Base-by-base conservation (phyloP, 148 eudicot genomes). In the Pouteria glomerata region DNA sequence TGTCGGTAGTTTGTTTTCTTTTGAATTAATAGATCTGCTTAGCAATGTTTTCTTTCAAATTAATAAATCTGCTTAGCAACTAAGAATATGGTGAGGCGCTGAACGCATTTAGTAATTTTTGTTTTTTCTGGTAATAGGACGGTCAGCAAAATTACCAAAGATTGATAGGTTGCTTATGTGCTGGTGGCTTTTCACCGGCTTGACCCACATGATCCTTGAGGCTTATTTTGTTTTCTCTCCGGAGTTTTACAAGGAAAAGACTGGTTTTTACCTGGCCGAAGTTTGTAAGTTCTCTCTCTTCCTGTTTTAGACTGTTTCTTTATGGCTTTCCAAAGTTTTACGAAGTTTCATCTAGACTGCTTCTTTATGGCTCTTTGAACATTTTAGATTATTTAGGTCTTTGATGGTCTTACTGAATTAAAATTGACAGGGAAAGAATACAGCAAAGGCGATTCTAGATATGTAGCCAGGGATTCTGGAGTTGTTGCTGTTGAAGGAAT, bases 401-500 rank as follows among this genome's bases (percentile, higher is more conserved):
- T 56, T 57, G 47, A 23, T 39, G 11, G 27, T 37, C 27, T 35
- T 45, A 56, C 29, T 21, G 5, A 42, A 66, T 44, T 12, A 55
- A 34, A 69, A 35, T 50, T 21, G 55, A 18, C 77, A 93, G 98
- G 98, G 98, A 93, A 93, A 81, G 98, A 93, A 76, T 94, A 91
- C 69, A 86, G 93, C 87, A 89, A 83, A 79, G 98, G 98, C 64
- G 98, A 94, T 75, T 91, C 97, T 69, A 85, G 97, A 79, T 94
- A 94, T 61, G 98, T 71, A n/a, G 87, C 73, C 45, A 82, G 92
- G 67, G 98, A 94, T 70, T 72, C 93, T 47, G 90, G 78, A 71
- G 71, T 86, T 56, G 80, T 93, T 55, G 66, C 95, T n/a, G 83
- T 93, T 56, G 98, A 93, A 85, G 95, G 90, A 71, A 66, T 93